Conservation (phyloP, 73 alveolate genomes). For the Tetrahymena elliotti region DNA sequence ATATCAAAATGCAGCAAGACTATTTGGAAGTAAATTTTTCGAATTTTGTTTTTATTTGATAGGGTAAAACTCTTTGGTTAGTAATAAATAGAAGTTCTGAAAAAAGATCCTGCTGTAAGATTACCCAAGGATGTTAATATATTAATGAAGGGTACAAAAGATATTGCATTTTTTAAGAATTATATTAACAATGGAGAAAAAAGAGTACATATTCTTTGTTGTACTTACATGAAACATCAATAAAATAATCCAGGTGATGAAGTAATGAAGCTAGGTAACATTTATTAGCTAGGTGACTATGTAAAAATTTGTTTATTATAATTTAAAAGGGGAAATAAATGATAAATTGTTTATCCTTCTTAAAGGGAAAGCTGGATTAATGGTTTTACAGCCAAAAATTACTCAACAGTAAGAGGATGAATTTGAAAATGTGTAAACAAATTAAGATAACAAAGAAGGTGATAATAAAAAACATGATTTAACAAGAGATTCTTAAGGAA, state of each 20-base stretch:
- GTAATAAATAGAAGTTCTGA: neutral
- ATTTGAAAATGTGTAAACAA: neutral
- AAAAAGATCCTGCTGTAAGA: neutral
- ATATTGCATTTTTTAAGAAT: neutral
- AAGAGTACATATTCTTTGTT: neutral
- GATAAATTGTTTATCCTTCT: neutral
- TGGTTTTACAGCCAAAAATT: neutral
- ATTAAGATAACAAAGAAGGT: neutral
- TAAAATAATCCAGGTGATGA: neutral
- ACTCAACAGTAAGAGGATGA: neutral
- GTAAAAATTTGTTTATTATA: no score
- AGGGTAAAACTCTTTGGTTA: neutral
- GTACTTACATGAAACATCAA: neutral
- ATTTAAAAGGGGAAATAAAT: neutral
- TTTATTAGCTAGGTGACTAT: neutral
- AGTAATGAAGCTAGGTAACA: neutral
- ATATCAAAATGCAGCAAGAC: neutral
- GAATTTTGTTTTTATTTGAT: neutral
- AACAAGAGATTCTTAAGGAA: neutral
- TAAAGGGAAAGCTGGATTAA: neutral
- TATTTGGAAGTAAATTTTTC: neutral
- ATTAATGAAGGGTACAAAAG: neutral
- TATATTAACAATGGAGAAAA: neutral
- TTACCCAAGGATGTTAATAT: neutral
- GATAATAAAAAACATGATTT: neutral